Base-by-base conservation (phyloP, 257 asterid species). In the Hygrophila difformis region DNA sequence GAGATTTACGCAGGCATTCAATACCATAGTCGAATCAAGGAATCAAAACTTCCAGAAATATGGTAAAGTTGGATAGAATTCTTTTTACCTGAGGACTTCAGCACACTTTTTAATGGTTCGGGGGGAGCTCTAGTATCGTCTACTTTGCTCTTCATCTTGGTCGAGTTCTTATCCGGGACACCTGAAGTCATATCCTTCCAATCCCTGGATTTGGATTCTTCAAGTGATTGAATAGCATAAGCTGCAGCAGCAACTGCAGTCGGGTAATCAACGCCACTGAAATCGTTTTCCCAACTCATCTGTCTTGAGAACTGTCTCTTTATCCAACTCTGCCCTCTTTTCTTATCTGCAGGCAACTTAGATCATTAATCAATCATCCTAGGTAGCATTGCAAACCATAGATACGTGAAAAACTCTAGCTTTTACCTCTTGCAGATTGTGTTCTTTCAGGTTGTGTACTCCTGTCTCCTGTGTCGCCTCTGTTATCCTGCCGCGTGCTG, bases 231-330 rank as follows among this genome's bases (percentile, higher is more conserved):
- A 59, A 89, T 55, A 19, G 97, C 97, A 50, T 61, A 77, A 44
- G 97, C 97, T 47, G 94, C 86, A 15, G 94, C 96, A 12, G 96
- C 97, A 51, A 82, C 74, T 2, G 96, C 94, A 38, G 79, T 53
- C 12, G 74, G 82, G 41, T 79, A 82, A 8, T 75, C 93, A 3
- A 57, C 63, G 10, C 64, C 66, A 39, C 55, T 58, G 24, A 46
- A 57, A 44, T 77, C 91, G 55, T 55, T 42, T 24, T 76, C 81
- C 51, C 54, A 61, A 53, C 77, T 72, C 88, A 61, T 73, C 37
- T 71, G 76, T 58, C 82, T 70, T 3, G 86, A 74, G 6, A 78
- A 59, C 65, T 73, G 94, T 72, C 76, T 74, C 58, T 56, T 59
- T 35, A 71, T 40, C 95, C 94, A 84, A 67, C 82, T 69, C 40